Percentiles rank a stretch among this genome's conserved stretches.
These are phyloP conservation scores for Ceratobasidium sp. DNA, from an alignment of 1,284 basidiomycete species.

Conservation along the genomic window DNA sequence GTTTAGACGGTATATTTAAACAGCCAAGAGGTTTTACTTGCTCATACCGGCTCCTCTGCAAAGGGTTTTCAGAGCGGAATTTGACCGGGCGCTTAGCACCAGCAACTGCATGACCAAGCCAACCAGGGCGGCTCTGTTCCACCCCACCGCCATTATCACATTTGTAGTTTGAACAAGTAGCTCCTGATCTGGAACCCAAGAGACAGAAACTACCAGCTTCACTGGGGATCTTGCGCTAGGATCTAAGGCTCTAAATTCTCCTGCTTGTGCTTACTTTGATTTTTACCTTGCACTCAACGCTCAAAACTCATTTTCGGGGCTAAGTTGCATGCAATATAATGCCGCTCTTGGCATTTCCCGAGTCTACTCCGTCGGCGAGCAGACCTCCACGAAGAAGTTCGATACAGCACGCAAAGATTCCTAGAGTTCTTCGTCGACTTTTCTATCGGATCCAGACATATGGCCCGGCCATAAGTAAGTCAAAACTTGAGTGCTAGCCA, in stretches of 20 bases:
- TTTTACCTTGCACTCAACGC: not conserved
- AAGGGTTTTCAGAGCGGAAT: not conserved
- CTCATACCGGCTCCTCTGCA: not conserved
- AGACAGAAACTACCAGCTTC: not conserved
- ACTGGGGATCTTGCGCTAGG: too few species aligned
- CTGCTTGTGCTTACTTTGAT: not conserved
- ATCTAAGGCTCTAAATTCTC: not conserved
- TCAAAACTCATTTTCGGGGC: conserved; percentile 1
- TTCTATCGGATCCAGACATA: conserved; percentile 20
- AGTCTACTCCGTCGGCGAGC: not conserved
- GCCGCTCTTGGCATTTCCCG: conserved; percentile 26
- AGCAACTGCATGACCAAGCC: not conserved
- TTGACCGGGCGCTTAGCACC: conserved; percentile 6
- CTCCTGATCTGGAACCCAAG: not conserved
- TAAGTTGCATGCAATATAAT: not conserved
- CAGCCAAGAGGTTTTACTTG: too few species aligned
- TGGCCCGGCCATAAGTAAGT: conserved; percentile 31
- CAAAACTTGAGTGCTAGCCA: not conserved
- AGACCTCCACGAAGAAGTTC: conserved; percentile 20
- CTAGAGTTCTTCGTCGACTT: conserved; percentile 9
- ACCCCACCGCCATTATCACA: not conserved
- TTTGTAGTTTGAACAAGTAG: not conserved
- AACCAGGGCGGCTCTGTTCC: not conserved
- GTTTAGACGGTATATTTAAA: too few species aligned
- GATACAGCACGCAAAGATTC: not conserved